These are phyloP conservation scores for Vicia faba DNA, from an alignment of 306 rosid genomes.

Conservation along the genomic window DNA sequence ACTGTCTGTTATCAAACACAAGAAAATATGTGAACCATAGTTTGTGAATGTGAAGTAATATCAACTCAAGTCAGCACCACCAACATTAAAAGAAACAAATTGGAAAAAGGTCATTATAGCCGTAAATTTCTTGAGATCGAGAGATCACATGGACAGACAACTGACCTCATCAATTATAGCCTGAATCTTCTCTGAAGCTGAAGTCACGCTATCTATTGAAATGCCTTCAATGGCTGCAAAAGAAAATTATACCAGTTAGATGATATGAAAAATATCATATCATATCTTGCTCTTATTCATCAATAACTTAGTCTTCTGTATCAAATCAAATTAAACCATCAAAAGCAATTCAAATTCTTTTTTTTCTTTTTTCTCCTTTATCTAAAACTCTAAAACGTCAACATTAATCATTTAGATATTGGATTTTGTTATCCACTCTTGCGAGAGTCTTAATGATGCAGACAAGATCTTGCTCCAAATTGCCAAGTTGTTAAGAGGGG, in stretches of 20 bases:
- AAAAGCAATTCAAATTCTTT: not conserved
- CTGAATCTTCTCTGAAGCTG: conserved; percentile 74
- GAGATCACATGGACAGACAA: conserved; percentile 41
- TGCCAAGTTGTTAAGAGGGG: conserved; percentile 13
- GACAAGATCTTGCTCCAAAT: conserved; percentile 25
- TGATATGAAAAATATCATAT: conserved; percentile 2
- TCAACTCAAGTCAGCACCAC: conserved; percentile 3
- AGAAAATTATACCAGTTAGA: conserved; percentile 32
- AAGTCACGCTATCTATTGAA: conserved; percentile 63
- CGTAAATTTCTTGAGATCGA: conserved; percentile 28
- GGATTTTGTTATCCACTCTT: not conserved
- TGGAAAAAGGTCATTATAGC: conserved; percentile 13
- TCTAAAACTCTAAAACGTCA: conserved; percentile 16
- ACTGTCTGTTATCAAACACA: conserved; percentile 58
- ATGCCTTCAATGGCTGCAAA: conserved; percentile 75
- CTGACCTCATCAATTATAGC: conserved; percentile 73
- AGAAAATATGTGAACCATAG: conserved; percentile 31
- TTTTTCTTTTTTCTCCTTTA: not conserved
- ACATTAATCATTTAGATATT: conserved; percentile 29
- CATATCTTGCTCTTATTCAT: not conserved
- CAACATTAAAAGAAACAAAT: conserved; percentile 26
- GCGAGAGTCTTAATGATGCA: too few species aligned
- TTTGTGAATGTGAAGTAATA: conserved; percentile 12
- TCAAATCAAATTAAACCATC: conserved; percentile 9
- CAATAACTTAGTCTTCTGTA: not conserved